A percentile compares a stretch with the other conserved stretches of the same genome.
These are phyloP conservation scores for Mycena alexandri DNA, from an alignment of 768 basidiomycete genomes.

Conservation along the genomic window DNA sequence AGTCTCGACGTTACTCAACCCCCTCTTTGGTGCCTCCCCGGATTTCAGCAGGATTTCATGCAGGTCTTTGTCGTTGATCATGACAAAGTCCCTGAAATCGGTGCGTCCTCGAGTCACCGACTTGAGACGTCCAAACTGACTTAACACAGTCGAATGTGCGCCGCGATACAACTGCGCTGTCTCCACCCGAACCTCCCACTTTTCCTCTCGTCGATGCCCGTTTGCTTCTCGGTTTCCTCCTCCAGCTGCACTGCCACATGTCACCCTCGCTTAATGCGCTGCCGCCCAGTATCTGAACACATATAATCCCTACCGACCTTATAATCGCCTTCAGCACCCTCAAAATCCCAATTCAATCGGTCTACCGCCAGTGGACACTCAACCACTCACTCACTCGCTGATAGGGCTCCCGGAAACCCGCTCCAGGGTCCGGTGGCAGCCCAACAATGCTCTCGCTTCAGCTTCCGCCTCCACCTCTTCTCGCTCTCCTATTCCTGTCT, in stretches of 20 bases:
- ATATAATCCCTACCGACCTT: constrained; percentile 46
- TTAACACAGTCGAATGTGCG: constrained; percentile 32
- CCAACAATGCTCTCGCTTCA: constrained; percentile 66
- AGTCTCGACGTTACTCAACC: no score
- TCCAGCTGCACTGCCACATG: constrained; percentile 34
- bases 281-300: constrained; percentile 52
- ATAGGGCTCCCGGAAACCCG: constrained; percentile 79
- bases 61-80: constrained; percentile 40
- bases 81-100: constrained; percentile 39
- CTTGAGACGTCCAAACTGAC: no score
- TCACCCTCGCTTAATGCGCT: constrained; percentile 49
- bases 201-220: constrained; percentile 43
- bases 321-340: constrained; percentile 40
- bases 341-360: constrained; percentile 46
- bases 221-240: constrained; percentile 37
- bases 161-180: constrained; percentile 43
- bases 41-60: no score
- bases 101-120: constrained; percentile 36
- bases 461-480: constrained; percentile 54
- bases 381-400: constrained; percentile 64
- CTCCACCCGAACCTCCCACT: constrained; percentile 37
- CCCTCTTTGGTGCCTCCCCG: constrained; percentile 5
- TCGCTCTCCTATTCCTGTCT: constrained; percentile 62
- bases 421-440: constrained; percentile 84
- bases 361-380: constrained; percentile 31